Percentiles rank a stretch among this genome's conserved stretches.
Conservation (phyloP, 192 early-diverging fungal genomes). For the Coemansia umbellata region DNA sequence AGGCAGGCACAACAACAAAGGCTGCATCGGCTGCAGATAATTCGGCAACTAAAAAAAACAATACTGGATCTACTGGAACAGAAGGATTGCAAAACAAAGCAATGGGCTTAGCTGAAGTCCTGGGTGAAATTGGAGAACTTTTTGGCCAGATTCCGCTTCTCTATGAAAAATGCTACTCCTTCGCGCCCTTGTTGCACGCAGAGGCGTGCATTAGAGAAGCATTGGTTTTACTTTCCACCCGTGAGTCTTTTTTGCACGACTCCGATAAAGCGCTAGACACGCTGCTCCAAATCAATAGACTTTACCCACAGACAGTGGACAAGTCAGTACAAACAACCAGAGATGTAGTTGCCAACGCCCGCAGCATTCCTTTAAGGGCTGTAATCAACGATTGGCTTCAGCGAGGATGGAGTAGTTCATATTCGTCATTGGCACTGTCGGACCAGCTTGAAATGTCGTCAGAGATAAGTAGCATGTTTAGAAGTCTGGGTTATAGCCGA, state of each 20-base stretch:
- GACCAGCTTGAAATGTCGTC: constrained; percentile 43
- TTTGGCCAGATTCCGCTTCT: constrained; percentile 39
- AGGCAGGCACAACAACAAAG: not conserved
- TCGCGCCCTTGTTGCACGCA: constrained; percentile 40
- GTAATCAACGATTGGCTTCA: constrained; percentile 36
- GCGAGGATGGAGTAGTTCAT: constrained; percentile 32
- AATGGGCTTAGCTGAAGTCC: not conserved
- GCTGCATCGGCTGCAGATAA: not conserved
- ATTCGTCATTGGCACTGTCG: constrained; percentile 14
- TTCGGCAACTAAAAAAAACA: not conserved
- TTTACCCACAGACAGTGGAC: not conserved
- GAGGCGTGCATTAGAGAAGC: constrained; percentile 48
- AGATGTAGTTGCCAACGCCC: constrained; percentile 20
- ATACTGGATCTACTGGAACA: not conserved
- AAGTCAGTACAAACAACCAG: not conserved
- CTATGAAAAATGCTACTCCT: constrained; percentile 34
- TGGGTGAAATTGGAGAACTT: constrained; percentile 10
- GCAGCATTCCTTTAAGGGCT: constrained; percentile 12
- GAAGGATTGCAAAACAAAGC: not conserved
- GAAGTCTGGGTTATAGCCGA: constrained; percentile 27
- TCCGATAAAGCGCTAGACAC: constrained; percentile 19
- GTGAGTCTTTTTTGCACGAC: constrained; percentile 20
- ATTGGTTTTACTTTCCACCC: constrained; percentile 30
- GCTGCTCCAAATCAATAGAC: constrained; percentile 9
- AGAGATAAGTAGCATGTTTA: constrained; percentile 20